Base-by-base conservation (phyloP, 768 basidiomycete genomes). In the Russula compacta region DNA sequence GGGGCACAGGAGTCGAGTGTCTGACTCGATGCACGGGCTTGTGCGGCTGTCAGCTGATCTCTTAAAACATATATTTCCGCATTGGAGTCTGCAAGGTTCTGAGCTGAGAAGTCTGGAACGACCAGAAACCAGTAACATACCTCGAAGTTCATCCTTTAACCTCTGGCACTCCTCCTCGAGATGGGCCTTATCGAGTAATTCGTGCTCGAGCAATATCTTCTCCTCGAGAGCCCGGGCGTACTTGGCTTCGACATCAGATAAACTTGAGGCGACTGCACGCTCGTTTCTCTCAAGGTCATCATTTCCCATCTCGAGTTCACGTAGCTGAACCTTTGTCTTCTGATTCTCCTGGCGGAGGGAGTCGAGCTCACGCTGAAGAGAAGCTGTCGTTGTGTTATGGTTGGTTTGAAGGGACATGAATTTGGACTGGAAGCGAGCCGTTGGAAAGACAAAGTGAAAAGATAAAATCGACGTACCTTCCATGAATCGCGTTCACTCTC, bases 211-310 rank as follows among this genome's bases (percentile, higher is more conserved):
- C 32, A 99, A 76, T 58, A 98, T 98, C 76, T 98, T 98, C 76
- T 98, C 94, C 73, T 99, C 97, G 38, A 98, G 77, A 1, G 88
- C 89, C 56, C 86, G 82, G 61, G 93, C 85, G 75, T 98, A 95
- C 71, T 87, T 92, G 67, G 83, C 77, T 74, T 97, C 94, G 68
- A 92, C 78, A 70, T 90, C 89, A 4, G 87, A 88, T 67, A 95
- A 74, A 67, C 83, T 89, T 52, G 87, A 91, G 9, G 87, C 82
- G 44, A 90, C 87, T 53, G 89, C 89, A 33, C 97, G 83, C 70
- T 98, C 95, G 72, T 89, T 95, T 64, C 94, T 81, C 71, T 98
- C 97, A 60, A 99, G 78, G 74, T 98, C 95, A 69, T 99, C 97
- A 69, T 97, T 98, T 50, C 95, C 95, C 84, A 98, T 89, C 74